phyloP scores from a whole-genome alignment of 169 alveolate genomes.

The Plasmodium blacklocki region DNA sequence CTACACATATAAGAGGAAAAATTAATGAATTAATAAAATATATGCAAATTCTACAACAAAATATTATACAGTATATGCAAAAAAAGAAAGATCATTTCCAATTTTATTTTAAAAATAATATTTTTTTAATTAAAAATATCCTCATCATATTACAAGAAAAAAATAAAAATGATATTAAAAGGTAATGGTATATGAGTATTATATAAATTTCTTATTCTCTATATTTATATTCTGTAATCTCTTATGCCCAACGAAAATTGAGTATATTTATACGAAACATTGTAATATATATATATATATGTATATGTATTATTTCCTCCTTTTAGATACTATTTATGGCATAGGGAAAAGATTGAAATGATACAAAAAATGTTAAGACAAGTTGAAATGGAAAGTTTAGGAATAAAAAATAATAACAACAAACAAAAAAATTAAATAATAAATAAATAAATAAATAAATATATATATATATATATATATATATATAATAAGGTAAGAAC shows the following conservation, averaged over 20 bases:
- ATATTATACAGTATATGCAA: conserved; percentile 37
- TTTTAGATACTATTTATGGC: conserved; percentile 70
- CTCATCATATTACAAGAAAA: conserved; percentile 38
- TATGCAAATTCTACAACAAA: conserved; percentile 63
- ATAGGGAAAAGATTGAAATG: conserved; percentile 49
- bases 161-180: conserved; percentile 59
- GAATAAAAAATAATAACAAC: background rate
- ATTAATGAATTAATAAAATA: conserved; percentile 67
- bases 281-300: background rate
- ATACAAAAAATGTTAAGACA: conserved; percentile 49
- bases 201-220: background rate
- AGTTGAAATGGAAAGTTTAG: conserved; percentile 29
- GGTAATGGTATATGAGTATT: conserved; percentile 10
- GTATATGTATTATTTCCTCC: background rate
- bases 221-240: background rate
- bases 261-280: background rate
- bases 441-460: background rate
- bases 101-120: conserved; percentile 19
- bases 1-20: conserved; percentile 23
- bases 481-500: background rate
- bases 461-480: background rate
- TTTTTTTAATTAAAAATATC: conserved; percentile 32
- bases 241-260: background rate
- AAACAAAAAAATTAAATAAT: conserved; percentile 18
- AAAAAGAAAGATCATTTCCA: conserved; percentile 26